Evolutionary conservation across 2,329 filamentous ascomycete genomes (phyloP).

Genomic region (Aspergillus hortae): DNA sequence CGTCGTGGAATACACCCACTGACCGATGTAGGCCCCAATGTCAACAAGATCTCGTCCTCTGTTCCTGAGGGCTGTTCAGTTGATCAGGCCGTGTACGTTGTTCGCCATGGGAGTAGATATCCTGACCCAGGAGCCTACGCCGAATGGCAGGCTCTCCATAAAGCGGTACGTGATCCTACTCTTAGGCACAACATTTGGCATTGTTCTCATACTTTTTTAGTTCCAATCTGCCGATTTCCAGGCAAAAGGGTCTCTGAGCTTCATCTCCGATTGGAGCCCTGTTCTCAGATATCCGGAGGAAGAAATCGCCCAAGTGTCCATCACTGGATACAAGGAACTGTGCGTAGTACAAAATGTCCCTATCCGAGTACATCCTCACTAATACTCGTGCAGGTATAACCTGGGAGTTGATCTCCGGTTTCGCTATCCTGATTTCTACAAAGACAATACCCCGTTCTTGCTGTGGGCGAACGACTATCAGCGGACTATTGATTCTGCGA

Average conservation of each 20-base stretch:
- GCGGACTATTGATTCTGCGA: constrained; percentile 33
- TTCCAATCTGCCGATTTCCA: constrained; percentile 54
- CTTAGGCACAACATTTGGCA: neutral
- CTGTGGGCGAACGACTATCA: constrained; percentile 66
- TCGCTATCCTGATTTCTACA: constrained; percentile 44
- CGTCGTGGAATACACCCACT: neutral
- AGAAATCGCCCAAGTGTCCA: constrained; percentile 58
- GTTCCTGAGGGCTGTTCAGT: constrained; percentile 57
- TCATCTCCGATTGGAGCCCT: constrained; percentile 58
- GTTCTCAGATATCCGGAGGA: constrained; percentile 52
- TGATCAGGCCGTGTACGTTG: constrained; percentile 58
- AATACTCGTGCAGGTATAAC: constrained; percentile 26
- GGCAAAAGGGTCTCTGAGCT: constrained; percentile 51
- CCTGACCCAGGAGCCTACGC: constrained; percentile 59
- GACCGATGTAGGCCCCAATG: constrained; percentile 48
- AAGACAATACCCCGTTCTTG: constrained; percentile 49
- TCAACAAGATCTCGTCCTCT: constrained; percentile 52
- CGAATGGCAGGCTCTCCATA: constrained; percentile 47
- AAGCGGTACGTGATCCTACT: constrained; percentile 15
- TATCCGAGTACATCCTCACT: neutral
- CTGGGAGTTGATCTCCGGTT: constrained; percentile 16
- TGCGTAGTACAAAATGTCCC: constrained; percentile 2
- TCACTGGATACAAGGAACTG: constrained; percentile 61
- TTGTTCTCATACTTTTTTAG: constrained; percentile 25
- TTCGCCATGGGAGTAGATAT: constrained; percentile 61